These are phyloP conservation scores for Licmophora abbreviata DNA, from an alignment of 108 stramenopile species.

Conservation along the genomic window DNA sequence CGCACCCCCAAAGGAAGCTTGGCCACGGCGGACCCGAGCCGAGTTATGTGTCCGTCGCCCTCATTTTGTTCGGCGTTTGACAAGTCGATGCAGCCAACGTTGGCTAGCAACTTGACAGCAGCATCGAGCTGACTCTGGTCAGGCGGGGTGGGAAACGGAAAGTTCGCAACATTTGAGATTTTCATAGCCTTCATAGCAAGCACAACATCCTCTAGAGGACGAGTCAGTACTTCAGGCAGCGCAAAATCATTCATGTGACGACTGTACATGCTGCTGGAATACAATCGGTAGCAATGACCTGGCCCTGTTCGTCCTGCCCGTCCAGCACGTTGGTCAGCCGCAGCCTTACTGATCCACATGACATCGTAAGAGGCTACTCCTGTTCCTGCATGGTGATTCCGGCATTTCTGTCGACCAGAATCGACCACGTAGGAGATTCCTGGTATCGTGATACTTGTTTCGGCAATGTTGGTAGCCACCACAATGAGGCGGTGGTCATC, in stretches of 20 bases:
- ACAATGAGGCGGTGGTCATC: slow-evolving; percentile 89
- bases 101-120: slow-evolving; percentile 63
- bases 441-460: slow-evolving; percentile 85
- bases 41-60: slow-evolving; percentile 71
- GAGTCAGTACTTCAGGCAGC: slow-evolving; percentile 71
- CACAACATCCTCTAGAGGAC: slow-evolving; percentile 87
- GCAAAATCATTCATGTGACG: slow-evolving; percentile 81
- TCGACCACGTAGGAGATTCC: slow-evolving; percentile 96
- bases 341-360: slow-evolving; percentile 95
- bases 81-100: slow-evolving; percentile 73
- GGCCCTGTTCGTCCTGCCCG: slow-evolving; percentile 94
- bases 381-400: slow-evolving; percentile 71
- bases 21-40: slow-evolving; percentile 67
- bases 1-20: slow-evolving; percentile 82
- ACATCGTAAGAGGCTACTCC: slow-evolving; percentile 88
- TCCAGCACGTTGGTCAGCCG: slow-evolving; percentile 96
- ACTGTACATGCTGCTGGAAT: slow-evolving; percentile 85
- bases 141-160: slow-evolving; percentile 75
- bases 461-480: slow-evolving; percentile 96
- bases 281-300: slow-evolving; percentile 96
- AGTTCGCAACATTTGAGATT: slow-evolving; percentile 53
- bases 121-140: slow-evolving; percentile 51
- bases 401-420: slow-evolving; percentile 90
- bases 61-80: slow-evolving; percentile 50
- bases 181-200: slow-evolving; percentile 87